phyloP scores from a whole-genome alignment of 805 yeast species.

The Candida suzukii region DNA sequence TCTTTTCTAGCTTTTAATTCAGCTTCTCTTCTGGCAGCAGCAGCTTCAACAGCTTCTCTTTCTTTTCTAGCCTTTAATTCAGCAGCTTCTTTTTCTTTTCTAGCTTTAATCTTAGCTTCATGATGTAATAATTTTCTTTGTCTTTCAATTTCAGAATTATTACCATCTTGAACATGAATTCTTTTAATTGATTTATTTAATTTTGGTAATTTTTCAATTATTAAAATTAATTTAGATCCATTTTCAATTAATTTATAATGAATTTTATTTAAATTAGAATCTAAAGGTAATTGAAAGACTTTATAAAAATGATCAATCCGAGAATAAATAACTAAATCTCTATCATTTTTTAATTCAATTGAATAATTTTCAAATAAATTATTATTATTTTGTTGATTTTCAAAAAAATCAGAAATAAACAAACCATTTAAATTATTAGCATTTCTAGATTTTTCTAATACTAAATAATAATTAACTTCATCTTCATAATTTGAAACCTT shows the following conservation, averaged over 20 bases:
- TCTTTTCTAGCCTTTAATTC: not conserved
- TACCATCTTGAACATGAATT: not conserved
- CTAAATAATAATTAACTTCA: constrained; percentile 14
- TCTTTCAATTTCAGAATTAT: not conserved
- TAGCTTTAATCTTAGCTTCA: not conserved
- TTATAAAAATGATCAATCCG: constrained; percentile 13
- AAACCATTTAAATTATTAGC: too few species aligned
- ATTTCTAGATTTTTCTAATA: constrained; percentile 12
- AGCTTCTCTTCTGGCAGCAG: constrained; percentile 52
- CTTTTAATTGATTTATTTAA: not conserved
- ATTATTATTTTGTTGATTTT: too few species aligned
- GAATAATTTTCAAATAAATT: constrained; percentile 16
- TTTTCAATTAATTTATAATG: constrained; percentile 9
- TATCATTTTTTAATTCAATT: constrained; percentile 10
- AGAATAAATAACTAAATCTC: constrained; percentile 14
- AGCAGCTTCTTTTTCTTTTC: not conserved
- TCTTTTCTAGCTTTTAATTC: constrained; percentile 16
- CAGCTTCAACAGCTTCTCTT: constrained; percentile 48
- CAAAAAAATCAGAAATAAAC: too few species aligned
- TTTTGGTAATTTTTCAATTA: constrained; percentile 2
- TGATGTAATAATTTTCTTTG: not conserved
- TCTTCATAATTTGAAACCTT: constrained; percentile 13
- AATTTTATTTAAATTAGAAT: constrained; percentile 13
- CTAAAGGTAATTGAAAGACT: constrained; percentile 16
- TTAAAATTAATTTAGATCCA: constrained; percentile 15